Evolutionary conservation across 331 rosid genomes (phyloP), one percentile per base, ranked within the genome.

Genomic region (Quercus phellos): DNA sequence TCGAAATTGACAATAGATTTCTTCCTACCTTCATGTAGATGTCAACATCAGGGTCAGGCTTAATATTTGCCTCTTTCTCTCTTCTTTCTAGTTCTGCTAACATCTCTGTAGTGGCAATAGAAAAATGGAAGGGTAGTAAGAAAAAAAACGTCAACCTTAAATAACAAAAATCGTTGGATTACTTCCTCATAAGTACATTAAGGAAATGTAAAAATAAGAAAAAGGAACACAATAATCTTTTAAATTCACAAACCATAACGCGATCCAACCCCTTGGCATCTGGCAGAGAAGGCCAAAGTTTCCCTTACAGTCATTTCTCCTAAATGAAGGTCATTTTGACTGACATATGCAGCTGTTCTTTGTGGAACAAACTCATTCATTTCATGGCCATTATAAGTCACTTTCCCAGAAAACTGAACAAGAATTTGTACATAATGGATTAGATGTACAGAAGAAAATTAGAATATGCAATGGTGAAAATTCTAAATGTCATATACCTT

Each of bases 221-320:
- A 72, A 68, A 43, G 46, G 9, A 22, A 55, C 30, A 38, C 10
- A 3, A 43, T 27, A 18, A 32, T 32, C 6, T 16, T 22, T 4
- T 73, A 75, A 38, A 46, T 46, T 12, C 19, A 70, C 91, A 70
- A 54, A 92, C 98, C 98, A 35, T 87, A 87, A 67, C 95, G 89
- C 2, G 93, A 79, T 59, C 97, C 98, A 24, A 91, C 93, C 26
- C 98, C 97, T 80, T 91, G 97, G 78, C 94, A 91, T 80, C 88
- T 89, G 43, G 92, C 98, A 9, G 98, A 87, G 74, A 93, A 93
- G 61, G 94, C 94, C 84, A 90, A 78, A 58, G 97, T 90, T 80
- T 93, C 97, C 60, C 96, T 84, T 0, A 92, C 97, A 60, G 97
- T 90, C 96, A 93, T 89, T 85, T 93, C 96, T 24, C 89, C 88